phyloP scores from a whole-genome alignment of 192 early-diverging fungal genomes.

The Gonapodya prolifera region DNA sequence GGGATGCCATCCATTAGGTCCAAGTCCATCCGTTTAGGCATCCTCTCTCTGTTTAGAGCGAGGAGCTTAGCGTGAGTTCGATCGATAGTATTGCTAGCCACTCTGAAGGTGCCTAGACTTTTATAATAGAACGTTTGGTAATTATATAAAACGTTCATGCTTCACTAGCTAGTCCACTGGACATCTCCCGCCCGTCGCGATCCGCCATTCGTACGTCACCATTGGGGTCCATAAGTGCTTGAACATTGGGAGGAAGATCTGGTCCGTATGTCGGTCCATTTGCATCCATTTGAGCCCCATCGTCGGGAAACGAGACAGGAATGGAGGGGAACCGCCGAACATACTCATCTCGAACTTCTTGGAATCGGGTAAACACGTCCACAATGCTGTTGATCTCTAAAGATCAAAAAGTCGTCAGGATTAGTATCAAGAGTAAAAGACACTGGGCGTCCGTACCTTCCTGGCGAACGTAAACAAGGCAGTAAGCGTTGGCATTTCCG shows the following conservation, averaged over 20 bases:
- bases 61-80: too few relatives aligned
- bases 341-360: background rate
- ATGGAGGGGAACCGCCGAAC: background rate
- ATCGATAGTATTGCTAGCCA: too few relatives aligned
- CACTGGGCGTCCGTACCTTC: background rate
- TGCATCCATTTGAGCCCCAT: background rate
- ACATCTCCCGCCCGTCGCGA: background rate
- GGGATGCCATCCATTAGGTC: too few relatives aligned
- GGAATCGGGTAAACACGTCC: background rate
- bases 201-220: background rate
- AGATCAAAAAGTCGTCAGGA: too few relatives aligned
- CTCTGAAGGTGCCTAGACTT: too few relatives aligned
- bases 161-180: background rate
- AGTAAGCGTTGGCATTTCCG: background rate
- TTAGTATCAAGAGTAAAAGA: background rate
- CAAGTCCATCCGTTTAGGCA: too few relatives aligned
- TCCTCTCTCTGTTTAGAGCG: too few relatives aligned
- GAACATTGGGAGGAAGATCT: background rate
- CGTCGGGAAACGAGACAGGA: background rate
- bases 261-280: background rate
- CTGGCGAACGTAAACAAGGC: constrained; percentile 5
- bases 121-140: too few relatives aligned
- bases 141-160: too few relatives aligned
- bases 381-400: too few relatives aligned
- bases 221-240: background rate